Base-by-base conservation (phyloP, 345 rosid genomes). In the Turritis glabra region DNA sequence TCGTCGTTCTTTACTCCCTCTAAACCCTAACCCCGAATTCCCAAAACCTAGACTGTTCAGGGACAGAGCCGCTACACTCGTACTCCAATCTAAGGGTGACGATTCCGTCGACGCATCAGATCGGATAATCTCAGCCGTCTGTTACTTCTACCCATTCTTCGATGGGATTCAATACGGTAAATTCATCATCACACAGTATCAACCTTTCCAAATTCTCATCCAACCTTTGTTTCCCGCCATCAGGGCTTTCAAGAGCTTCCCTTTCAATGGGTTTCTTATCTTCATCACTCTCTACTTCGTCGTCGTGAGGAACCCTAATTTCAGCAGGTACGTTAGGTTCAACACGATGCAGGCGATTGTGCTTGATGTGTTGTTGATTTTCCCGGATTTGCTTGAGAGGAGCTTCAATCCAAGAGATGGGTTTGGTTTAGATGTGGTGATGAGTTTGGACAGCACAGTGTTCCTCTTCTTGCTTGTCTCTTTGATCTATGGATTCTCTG, bases 311-410 rank as follows among this genome's bases (percentile, higher is more conserved):
- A 94, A 91, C 74, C 79, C 68, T 3, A 91, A 88, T 9, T 91
- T 95, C 76, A 91, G 97, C 78, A 90, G 91, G 82, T 91, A 94
- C 75, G 98, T 91, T 64, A 88, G 98, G 89, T 94, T 94, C 80
- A 94, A 94, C 77, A 90, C 96, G 32, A 94, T 91, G 98, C 98
- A 94, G 78, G 98, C 93, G 14, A 86, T 94, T 27, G 95, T 88
- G 67, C 96, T 94, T 27, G 98, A 94, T 64, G 93, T 94, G 67
- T 63, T 94, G 19, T 78, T 94, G 85, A 94, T 94, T 40, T 88
- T 91, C 65, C 97, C 97, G 35, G 97, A 91, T 84, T 84, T 91
- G 68, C 66, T 94, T 68, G 98, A 94, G 88, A 86, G 98, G 85
- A 84, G 82, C 72, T 94, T 91, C 71, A 91, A 83, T 74, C 91